phyloP scores from a whole-genome alignment of 306 rosid species.

The Trichosanthes cucumerina region DNA sequence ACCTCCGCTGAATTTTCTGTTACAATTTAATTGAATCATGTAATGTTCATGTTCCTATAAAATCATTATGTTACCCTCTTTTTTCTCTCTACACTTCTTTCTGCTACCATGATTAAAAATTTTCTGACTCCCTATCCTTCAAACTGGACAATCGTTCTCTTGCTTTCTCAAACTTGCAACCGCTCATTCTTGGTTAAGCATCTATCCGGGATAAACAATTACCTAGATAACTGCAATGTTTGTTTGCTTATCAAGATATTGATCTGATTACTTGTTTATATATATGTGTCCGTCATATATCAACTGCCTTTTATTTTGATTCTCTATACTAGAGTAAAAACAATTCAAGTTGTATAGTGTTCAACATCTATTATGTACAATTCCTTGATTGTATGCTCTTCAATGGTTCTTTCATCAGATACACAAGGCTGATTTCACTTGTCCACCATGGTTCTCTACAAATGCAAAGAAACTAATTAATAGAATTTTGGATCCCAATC shows the following conservation, averaged over 20 bases:
- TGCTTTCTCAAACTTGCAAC: neutral
- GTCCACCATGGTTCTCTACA: constrained; percentile 95
- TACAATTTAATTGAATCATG: too few relatives aligned
- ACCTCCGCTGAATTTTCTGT: too few relatives aligned
- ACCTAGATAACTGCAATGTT: neutral
- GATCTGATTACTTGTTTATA: neutral
- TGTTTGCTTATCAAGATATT: neutral
- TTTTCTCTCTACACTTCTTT: too few relatives aligned
- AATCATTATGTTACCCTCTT: too few relatives aligned
- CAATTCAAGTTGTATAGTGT: neutral
- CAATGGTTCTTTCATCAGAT: constrained; percentile 37
- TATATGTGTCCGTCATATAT: neutral
- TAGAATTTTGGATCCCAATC: constrained; percentile 85
- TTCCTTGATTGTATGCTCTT: neutral
- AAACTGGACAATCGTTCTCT: neutral
- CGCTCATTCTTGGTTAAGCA: neutral
- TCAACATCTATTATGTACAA: neutral
- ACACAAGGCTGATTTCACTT: constrained; percentile 74
- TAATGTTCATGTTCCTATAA: too few relatives aligned
- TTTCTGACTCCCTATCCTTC: neutral
- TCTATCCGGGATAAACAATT: neutral
- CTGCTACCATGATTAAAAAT: neutral
- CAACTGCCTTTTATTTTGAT: neutral
- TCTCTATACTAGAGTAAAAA: neutral
- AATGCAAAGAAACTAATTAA: constrained; percentile 76